Base-by-base conservation (phyloP, 208 protist species). In the Angomonas ambiguus region DNA sequence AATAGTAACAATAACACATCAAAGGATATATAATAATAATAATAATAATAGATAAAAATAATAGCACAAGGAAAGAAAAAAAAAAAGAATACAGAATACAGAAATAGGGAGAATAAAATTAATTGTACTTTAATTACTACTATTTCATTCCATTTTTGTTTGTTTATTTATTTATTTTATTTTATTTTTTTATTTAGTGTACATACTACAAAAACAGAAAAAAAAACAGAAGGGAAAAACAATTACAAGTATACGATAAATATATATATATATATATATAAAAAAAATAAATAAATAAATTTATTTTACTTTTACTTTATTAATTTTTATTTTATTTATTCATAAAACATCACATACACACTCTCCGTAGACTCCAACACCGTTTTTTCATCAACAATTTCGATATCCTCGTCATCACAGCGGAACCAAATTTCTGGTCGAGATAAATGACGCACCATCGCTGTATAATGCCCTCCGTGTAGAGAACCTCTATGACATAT, bases 301-400 rank as follows among this genome's bases (percentile, higher is more conserved):
- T 60, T 68, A 64, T n/a, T 56, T 20, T 56, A 8, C 11, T 56
- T 56, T 24, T 24, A 30, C 22, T 24, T 27, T 56, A 30, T 56
- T 59, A 4, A 18, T 59, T 63, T 6, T 51, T 32, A 57, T 16
- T 22, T 41, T 55, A 31, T 42, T 72, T 83, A 92, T 71, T 93
- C 91, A 69, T 94, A 96, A 51, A 96, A 94, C 6, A 85, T 75
- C 27, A 96, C 68, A 67, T 93, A 96, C 5, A 88, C 87, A 56
- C 91, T 85, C 0, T 75, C 51, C 33, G 77, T 65, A 55, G 73
- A 81, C 30, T 72, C 67, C 25, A 88, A 62, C 31, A 94, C 80
- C 22, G 61, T 65, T 34, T 61, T 69, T 73, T 91, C 82, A 11
- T 86, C 76, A 20, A 96, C 91, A 1, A 83, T 65, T 42, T 85